These are phyloP conservation scores for Takashimella koratensis DNA, from an alignment of 1,284 basidiomycete species.

Conservation along the genomic window DNA sequence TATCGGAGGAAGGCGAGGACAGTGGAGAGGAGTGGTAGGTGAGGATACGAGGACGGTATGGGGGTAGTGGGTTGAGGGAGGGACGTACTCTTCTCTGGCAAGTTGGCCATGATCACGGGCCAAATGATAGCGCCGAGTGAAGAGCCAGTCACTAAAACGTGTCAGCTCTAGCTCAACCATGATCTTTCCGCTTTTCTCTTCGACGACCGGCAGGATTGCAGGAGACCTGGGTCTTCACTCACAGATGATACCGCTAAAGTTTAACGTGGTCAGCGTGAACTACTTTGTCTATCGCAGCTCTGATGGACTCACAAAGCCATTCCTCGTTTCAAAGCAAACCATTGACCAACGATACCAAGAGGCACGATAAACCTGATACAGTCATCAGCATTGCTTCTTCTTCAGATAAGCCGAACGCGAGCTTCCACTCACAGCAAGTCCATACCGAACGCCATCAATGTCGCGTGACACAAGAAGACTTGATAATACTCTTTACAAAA, in stretches of 20 bases:
- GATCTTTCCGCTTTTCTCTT: too few relatives aligned
- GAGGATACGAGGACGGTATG: too few relatives aligned
- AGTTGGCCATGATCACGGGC: constrained; percentile 39
- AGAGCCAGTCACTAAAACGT: constrained; percentile 22
- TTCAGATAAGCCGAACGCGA: neutral
- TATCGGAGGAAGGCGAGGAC: too few relatives aligned
- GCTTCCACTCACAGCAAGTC: constrained; percentile 26
- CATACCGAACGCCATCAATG: constrained; percentile 34
- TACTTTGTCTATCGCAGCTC: neutral
- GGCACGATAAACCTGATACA: constrained; percentile 33
- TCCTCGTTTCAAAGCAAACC: constrained; percentile 37
- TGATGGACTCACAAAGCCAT: constrained; percentile 32
- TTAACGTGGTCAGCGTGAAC: neutral
- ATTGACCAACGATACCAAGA: constrained; percentile 38
- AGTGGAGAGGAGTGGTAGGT: too few relatives aligned
- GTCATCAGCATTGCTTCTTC: neutral
- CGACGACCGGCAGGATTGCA: too few relatives aligned
- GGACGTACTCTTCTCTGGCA: constrained; percentile 29
- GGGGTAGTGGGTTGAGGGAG: too few relatives aligned
- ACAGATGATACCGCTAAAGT: constrained; percentile 28
- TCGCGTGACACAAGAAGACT: constrained; percentile 33
- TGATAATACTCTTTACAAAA: constrained; percentile 34
- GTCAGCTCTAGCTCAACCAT: too few relatives aligned
- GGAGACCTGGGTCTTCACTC: too few relatives aligned
- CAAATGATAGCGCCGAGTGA: constrained; percentile 37